Base-by-base conservation (phyloP, 2,329 filamentous ascomycete species). In the Coniochaeta pulveracea region DNA sequence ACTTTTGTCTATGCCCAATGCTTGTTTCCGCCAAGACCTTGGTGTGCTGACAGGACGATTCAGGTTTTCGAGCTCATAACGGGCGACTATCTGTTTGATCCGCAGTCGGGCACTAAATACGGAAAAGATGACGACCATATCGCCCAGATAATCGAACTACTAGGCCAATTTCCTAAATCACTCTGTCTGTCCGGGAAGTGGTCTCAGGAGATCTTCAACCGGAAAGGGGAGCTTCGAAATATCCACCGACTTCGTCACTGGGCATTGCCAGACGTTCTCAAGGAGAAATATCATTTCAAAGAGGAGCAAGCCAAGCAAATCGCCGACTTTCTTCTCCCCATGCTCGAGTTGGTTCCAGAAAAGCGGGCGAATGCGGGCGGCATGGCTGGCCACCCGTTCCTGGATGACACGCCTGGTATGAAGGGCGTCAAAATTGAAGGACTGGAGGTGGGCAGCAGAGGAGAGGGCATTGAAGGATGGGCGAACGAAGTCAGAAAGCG, bases 91-190 rank as follows among this genome's bases (percentile, higher is more conserved):
- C 76, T 98, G 26, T 98, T 98, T 57, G 91, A 98, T 50, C 91
- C 91, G 0, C 91, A 98, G 60, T 95, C 89, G 1, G 91, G 91
- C 41, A 96, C 89, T 26, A 96, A 96, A 60, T 98, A 98, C 57
- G 91, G 91, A 53, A 98, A 98, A 62, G 91, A 98, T 52, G 91
- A 98, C 61, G 91, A 98, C 53, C 91, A 98, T 61, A 95, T 98
- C 44, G 91, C 91, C 8, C 91, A 98, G 55, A 96, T 98, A 48
- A 96, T 98, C 54, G 91, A 98, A 58, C 71, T 98, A 5, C 76
- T 98, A 12, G 91, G 91, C 7, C 79, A 82, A 1, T 96, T 96
- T 53, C 89, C 91, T 34, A 93, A 93, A 55, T 83, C 84, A 4
- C 71, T 96, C 32, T 95, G 85, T 57, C 72, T 94, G 35, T 81